Evolutionary conservation across 164 flowering plant species (phyloP), one percentile per base, ranked within the genome.

Genomic region (Warburgia ugandensis): DNA sequence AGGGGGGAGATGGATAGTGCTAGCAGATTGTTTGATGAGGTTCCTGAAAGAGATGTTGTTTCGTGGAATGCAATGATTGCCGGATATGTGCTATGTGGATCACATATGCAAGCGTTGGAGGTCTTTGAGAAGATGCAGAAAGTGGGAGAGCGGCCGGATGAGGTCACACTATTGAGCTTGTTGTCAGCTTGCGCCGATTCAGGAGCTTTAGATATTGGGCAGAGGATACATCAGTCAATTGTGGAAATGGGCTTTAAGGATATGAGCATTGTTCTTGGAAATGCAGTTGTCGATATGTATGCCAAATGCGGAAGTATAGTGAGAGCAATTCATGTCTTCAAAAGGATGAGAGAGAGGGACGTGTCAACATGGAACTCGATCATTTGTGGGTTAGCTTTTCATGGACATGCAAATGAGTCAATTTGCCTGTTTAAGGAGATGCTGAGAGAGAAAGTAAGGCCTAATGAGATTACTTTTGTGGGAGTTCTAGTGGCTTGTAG

Each of bases 281-380:
- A 83, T 69, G 82, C 79, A 14, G 73, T 80, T 38, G 70, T 83
- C 37, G 77, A 80, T 65, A 76, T 83, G 84, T 83, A 83, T 59
- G 77, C 82, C 12, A 83, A 80, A 69, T 80, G 86, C 53, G 84
- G 91, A 16, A 77, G 77, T 54, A 77, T 79, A 43, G 74, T 48
- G 49, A 66, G 41, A 19, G 77, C 85, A 19, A 44, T 71, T 1
- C 58, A 62, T 28, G 85, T 83, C 29, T 79, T 79, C 53, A 44
- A 47, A 25, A 59, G 61, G 38, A 74, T 80, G 81, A 67, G 58
- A 51, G 72, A 73, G 48, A 80, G 43, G 59, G 86, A 79, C 54
- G 68, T 71, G 1, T 62, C 85, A 0, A 48, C 84, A 3, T 83
- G 86, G 90, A 80, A 80, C 55, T 69, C 82, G 0, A 49, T 77